These are phyloP conservation scores for Xylariaceae sp. DNA, from an alignment of 2,329 filamentous ascomycete species.

Conservation along the genomic window DNA sequence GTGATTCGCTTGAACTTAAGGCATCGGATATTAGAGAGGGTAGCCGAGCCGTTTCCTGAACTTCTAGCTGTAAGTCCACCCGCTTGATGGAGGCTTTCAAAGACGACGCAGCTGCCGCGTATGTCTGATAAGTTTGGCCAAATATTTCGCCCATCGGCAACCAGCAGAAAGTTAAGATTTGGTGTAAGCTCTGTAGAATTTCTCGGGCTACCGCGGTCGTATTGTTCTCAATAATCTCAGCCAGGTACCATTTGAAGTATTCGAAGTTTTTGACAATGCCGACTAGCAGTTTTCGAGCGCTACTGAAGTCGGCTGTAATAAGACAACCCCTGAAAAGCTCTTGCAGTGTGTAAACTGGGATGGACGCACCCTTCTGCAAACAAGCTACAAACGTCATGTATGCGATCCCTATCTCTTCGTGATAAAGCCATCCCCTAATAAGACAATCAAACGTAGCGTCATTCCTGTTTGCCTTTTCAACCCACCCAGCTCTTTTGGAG, in stretches of 20 bases:
- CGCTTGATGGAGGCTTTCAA: constrained; percentile 23
- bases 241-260: constrained; percentile 31
- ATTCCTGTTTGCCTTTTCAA: constrained; percentile 50
- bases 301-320: constrained; percentile 29
- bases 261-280: constrained; percentile 35
- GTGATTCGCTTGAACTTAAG: constrained; percentile 14
- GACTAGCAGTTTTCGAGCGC: constrained; percentile 34
- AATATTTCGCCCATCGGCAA: constrained; percentile 28
- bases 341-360: constrained; percentile 36
- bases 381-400: constrained; percentile 40
- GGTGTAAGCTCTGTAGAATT: constrained; percentile 33
- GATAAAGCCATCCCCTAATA: constrained; percentile 56
- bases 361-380: constrained; percentile 31
- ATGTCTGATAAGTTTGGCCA: constrained; percentile 9
- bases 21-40: constrained; percentile 2
- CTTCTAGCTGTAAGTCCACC: constrained; percentile 28
- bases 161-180: constrained; percentile 37
- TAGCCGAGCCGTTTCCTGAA: constrained; percentile 19
- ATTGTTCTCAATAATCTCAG: constrained; percentile 26
- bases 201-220: constrained; percentile 24
- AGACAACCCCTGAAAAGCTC: constrained; percentile 38
- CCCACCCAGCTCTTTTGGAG: constrained; percentile 38
- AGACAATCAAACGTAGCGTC: constrained; percentile 53
- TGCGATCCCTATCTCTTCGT: constrained; percentile 43
- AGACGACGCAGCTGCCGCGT: constrained; percentile 1